A percentile compares a stretch with the other conserved stretches of the same genome.
Evolutionary conservation across 2,329 filamentous ascomycete species (phyloP).

Genomic region (Zymoseptoria ardabiliae): DNA sequence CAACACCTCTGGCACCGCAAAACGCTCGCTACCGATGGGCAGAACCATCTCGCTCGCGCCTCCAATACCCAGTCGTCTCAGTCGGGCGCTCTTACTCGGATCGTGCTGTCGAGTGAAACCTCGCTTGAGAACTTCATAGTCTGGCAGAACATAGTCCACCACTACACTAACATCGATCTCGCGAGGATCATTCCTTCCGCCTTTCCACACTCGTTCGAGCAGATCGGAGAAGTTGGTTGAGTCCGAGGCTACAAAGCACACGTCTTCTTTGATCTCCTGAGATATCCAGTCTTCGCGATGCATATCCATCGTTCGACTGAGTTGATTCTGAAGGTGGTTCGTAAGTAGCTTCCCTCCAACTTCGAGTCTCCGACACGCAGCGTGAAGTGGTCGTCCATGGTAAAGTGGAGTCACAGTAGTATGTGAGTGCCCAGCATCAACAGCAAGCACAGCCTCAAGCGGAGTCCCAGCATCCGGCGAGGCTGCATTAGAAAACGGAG

Average conservation of each 20-base stretch:
- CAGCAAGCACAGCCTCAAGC: constrained; percentile 60
- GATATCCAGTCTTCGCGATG: constrained; percentile 88
- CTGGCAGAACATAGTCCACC: constrained; percentile 86
- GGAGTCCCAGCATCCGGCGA: constrained; percentile 9
- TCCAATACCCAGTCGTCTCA: constrained; percentile 43
- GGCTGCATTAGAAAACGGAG: constrained; percentile 32
- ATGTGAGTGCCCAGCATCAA: constrained; percentile 89
- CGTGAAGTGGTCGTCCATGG: constrained; percentile 69
- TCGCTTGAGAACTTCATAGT: constrained; percentile 57
- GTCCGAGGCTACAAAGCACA: constrained; percentile 59
- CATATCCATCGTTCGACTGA: constrained; percentile 93
- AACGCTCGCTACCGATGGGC: constrained; percentile 85
- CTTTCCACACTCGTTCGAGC: constrained; percentile 79
- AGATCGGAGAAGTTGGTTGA: constrained; percentile 54
- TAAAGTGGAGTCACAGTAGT: constrained; percentile 85
- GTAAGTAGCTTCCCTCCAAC: constrained; percentile 89
- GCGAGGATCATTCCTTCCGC: constrained; percentile 54
- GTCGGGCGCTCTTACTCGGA: constrained; percentile 50
- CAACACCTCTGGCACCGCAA: constrained; percentile 79
- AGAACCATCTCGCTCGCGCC: constrained; percentile 65
- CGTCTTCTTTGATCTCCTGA: constrained; percentile 90
- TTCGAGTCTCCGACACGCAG: constrained; percentile 75
- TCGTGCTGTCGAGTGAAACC: constrained; percentile 75
- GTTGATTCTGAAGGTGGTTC: constrained; percentile 81
- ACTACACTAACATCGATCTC: constrained; percentile 50